Conservation (phyloP, 1,284 basidiomycete genomes). For the Trichosporon faecale region DNA sequence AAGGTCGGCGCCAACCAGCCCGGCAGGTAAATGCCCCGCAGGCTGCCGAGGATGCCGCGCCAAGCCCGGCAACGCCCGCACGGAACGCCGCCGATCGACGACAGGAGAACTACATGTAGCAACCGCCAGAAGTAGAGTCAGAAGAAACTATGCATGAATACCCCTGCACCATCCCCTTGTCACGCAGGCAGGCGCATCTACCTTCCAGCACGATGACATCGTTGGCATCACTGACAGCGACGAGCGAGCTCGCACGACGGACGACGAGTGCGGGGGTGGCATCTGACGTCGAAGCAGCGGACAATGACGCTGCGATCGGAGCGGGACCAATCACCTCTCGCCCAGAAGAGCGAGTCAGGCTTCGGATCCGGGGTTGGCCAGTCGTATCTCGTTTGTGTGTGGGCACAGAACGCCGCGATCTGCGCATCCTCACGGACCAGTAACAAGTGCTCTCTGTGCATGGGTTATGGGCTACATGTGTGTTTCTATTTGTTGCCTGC, state of each 20-base stretch:
- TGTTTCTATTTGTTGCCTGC: background rate
- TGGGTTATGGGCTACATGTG: background rate
- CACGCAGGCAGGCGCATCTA: too few relatives aligned
- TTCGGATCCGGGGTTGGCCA: background rate
- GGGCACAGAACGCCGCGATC: background rate
- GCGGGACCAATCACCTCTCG: background rate
- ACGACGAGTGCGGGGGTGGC: background rate
- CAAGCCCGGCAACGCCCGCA: background rate
- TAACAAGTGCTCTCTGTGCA: background rate
- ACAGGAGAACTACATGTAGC: background rate
- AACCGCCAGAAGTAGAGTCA: background rate
- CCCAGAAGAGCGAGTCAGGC: background rate
- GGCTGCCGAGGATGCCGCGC: background rate
- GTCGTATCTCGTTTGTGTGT: too few relatives aligned
- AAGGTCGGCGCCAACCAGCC: conserved; percentile 13
- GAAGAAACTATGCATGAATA: conserved; percentile 5
- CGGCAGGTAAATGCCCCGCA: conserved; percentile 1
- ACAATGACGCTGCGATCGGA: background rate
- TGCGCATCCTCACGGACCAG: background rate
- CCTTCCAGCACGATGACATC: background rate
- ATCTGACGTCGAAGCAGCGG: background rate
- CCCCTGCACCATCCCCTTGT: background rate
- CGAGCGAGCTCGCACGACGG: too few relatives aligned
- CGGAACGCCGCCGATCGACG: background rate
- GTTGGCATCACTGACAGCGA: background rate